Percentiles rank a stretch among this genome's conserved stretches.
phyloP scores from a whole-genome alignment of 139 green algal species.

The Chlamydomonas eustigma region DNA sequence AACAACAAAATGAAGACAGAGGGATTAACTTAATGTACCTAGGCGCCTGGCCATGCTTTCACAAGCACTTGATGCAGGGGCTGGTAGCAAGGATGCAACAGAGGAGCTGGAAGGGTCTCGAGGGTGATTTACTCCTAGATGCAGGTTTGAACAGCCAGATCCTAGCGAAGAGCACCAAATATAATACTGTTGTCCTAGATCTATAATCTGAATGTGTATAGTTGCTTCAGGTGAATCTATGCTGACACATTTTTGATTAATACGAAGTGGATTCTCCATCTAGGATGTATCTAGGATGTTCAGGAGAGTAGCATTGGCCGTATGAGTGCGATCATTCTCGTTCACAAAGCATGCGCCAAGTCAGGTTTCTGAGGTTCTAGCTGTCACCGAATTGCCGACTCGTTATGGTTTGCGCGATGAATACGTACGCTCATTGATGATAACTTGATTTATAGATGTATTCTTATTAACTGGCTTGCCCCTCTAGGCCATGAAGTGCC shows the following conservation, averaged over 20 bases:
- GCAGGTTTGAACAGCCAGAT: conserved; percentile 19
- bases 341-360: not conserved
- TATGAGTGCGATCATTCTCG: not conserved
- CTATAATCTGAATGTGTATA: conserved; percentile 31
- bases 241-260: not conserved
- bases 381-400: too few relatives aligned
- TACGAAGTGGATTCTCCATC: not conserved
- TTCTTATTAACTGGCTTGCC: not conserved
- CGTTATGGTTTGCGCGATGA: too few relatives aligned
- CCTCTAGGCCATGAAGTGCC: too few relatives aligned
- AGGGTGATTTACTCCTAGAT: conserved; percentile 26
- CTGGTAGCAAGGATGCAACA: conserved; percentile 20
- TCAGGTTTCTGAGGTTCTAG: too few relatives aligned
- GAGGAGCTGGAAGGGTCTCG: conserved; percentile 13
- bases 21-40: conserved; percentile 5
- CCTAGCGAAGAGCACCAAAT: conserved; percentile 22
- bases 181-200: conserved; percentile 32
- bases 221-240: conserved; percentile 13
- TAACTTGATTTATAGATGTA: not conserved
- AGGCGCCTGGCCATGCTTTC: conserved; percentile 21
- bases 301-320: not conserved
- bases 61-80: not conserved
- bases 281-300: not conserved
- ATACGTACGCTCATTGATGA: not conserved
- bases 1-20: too few relatives aligned